Evolutionary conservation across 306 rosid genomes (phyloP).

Genomic region (Dalbergia cultrata): DNA sequence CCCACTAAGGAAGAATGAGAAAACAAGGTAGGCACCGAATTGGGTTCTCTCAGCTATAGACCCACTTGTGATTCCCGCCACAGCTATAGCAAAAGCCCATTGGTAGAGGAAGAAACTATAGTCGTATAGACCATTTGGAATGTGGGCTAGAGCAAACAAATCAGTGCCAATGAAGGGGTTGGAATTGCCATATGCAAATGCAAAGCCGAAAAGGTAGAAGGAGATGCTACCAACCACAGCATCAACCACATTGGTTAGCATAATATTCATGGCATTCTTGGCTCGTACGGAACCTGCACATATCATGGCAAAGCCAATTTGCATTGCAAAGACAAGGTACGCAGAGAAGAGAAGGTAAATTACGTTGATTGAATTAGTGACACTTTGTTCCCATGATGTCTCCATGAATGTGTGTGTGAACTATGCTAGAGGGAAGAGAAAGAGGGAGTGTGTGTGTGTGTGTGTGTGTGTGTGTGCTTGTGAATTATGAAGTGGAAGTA

Average conservation of each 20-base stretch:
- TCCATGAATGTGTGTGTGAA: conserved; percentile 49
- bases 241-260: conserved; percentile 85
- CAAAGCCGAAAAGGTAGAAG: conserved; percentile 83
- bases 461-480: not conserved
- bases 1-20: conserved; percentile 74
- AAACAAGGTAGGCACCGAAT: conserved; percentile 69
- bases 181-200: conserved; percentile 73
- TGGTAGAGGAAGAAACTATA: conserved; percentile 81
- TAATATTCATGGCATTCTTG: conserved; percentile 81
- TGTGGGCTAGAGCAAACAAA: conserved; percentile 57
- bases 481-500: conserved; percentile 2
- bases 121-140: conserved; percentile 65
- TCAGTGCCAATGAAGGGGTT: conserved; percentile 80
- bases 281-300: conserved; percentile 90
- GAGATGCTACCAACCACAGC: conserved; percentile 85
- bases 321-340: conserved; percentile 82
- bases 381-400: conserved; percentile 75
- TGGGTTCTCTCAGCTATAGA: conserved; percentile 84
- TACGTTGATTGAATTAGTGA: conserved; percentile 70
- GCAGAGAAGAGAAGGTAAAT: conserved; percentile 84
- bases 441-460: not conserved
- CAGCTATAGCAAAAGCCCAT: conserved; percentile 88
- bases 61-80: conserved; percentile 79
- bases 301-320: conserved; percentile 86
- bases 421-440: conserved; percentile 1